phyloP scores from a whole-genome alignment of 306 rosid genomes.

The Fragaria ananassa region DNA sequence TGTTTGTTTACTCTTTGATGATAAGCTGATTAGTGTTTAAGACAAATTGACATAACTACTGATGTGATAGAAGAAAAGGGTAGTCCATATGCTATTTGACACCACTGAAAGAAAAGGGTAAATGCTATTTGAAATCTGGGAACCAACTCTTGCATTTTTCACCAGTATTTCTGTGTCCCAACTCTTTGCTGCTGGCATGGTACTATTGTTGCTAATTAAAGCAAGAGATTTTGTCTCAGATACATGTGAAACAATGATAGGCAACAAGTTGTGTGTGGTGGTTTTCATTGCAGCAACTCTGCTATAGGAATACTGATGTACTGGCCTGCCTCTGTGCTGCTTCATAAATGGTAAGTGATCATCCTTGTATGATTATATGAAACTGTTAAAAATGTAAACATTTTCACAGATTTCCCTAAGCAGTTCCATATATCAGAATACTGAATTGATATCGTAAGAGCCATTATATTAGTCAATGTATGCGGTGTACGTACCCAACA shows the following conservation, averaged over 20 bases:
- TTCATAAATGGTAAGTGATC: neutral
- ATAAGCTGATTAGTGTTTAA: neutral
- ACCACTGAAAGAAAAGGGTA: neutral
- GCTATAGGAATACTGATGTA: neutral
- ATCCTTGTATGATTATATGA: neutral
- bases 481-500: neutral
- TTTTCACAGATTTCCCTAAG: neutral
- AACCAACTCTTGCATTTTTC: neutral
- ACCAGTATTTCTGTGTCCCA: neutral
- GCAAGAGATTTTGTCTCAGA: neutral
- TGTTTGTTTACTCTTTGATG: neutral
- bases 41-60: neutral
- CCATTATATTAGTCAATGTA: neutral
- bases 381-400: neutral
- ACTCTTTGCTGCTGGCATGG: neutral
- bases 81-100: neutral
- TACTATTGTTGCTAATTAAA: neutral
- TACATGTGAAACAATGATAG: conserved; percentile 1
- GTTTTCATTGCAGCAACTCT: neutral
- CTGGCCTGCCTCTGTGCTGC: neutral
- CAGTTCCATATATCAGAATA: neutral
- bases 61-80: neutral
- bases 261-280: neutral
- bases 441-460: no score
- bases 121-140: neutral